Conservation (phyloP, 768 basidiomycete species). For the Hygrophoropsis aurantiaca region DNA sequence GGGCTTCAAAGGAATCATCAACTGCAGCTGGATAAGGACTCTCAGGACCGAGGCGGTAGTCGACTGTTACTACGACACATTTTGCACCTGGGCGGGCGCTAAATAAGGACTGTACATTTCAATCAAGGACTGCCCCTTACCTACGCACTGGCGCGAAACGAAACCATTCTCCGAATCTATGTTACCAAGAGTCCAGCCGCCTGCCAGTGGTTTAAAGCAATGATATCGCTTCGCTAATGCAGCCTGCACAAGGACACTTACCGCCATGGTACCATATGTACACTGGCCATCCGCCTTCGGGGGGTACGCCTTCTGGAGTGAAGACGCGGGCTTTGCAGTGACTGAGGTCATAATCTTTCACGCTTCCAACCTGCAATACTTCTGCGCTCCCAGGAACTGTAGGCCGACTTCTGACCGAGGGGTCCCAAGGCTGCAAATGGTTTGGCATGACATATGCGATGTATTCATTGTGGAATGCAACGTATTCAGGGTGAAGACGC, state of each 20-base stretch:
- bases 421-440: slow-evolving; percentile 64
- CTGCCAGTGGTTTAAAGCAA: slow-evolving; percentile 34
- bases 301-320: slow-evolving; percentile 51
- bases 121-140: slow-evolving; percentile 2
- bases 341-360: slow-evolving; percentile 51
- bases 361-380: slow-evolving; percentile 55
- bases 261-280: slow-evolving; percentile 79
- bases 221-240: neutral
- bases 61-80: slow-evolving; percentile 34
- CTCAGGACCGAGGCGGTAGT: slow-evolving; percentile 34
- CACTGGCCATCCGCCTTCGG: slow-evolving; percentile 66
- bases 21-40: slow-evolving; percentile 33
- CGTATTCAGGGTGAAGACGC: slow-evolving; percentile 66
- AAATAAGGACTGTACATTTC: neutral
- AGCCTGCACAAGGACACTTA: slow-evolving; percentile 19
- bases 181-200: slow-evolving; percentile 77
- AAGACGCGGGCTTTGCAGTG: slow-evolving; percentile 61
- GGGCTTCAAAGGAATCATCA: slow-evolving; percentile 36
- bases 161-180: slow-evolving; percentile 63
- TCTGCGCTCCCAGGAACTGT: slow-evolving; percentile 57
- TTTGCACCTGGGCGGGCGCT: slow-evolving; percentile 19
- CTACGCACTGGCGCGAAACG: slow-evolving; percentile 33
- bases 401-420: slow-evolving; percentile 49
- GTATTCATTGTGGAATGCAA: slow-evolving; percentile 55
- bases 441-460: slow-evolving; percentile 46